Base-by-base conservation (phyloP, 164 flowering plant species). In the Tinospora cordifolia region DNA sequence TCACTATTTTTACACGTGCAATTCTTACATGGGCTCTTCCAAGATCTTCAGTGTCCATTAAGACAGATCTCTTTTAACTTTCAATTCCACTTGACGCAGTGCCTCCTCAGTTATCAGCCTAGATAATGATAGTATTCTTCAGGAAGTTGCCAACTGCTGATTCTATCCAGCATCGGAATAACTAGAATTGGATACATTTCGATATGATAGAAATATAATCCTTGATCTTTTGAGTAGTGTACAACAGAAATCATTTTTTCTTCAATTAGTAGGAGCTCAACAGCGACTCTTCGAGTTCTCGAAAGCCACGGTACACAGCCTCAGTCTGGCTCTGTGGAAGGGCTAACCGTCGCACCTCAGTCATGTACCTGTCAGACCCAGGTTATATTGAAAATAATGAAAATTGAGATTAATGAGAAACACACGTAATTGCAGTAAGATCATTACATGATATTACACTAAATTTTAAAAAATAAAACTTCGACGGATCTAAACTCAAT, bases 261-360 rank as follows among this genome's bases (percentile, higher is more conserved):
- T 30, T 27, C 13, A 7, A 58, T 38, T 64, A 57, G 21, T 27
- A 3, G 5, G 39, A 68, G 63, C 40, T 83, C 81, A 87, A 69
- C 83, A 95, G 85, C 7, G 96, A 86, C 76, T 95, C 99, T 79
- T 95, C 99, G 3, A 95, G 91, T 73, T 92, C 98, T 60, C 88
- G 82, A 66, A 95, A 90, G 24, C 98, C 99, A 64, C 81, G 75
- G 72, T 84, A 92, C 21, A 91, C 93, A 44, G 83, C 84, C 69
- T 92, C 97, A 2, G 94, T 90, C 74, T 81, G 84, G 74, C 75
- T 84, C 71, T 82, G 90, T 3, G 96, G 96, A 78, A 95, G 90
- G 36, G 98, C 77, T 80, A 95, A 75, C 72, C 98, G 80, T 69
- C 91, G 77, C 58, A 92, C 96, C 80, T 95, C 99, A 6, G 99